Evolutionary conservation across 257 asterid species (phyloP).

Genomic region (Mitragyna speciosa): DNA sequence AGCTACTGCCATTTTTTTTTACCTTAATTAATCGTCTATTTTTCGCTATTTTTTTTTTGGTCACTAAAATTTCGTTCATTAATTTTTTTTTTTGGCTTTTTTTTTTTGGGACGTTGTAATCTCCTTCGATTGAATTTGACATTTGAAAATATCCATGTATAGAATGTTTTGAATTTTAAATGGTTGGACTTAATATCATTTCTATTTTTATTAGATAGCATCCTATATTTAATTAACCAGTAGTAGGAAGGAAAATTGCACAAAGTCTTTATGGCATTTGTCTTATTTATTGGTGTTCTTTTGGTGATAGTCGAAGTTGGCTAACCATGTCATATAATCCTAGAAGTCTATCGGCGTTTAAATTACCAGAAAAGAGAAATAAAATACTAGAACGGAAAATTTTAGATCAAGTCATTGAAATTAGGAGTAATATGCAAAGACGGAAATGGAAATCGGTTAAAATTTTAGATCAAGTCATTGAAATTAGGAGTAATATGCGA

Average conservation of each 20-base stretch:
- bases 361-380: no score
- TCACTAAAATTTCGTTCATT: not conserved
- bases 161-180: not conserved
- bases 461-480: not conserved
- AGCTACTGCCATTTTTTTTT: not conserved
- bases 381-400: no score
- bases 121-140: not conserved
- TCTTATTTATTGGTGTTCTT: not conserved
- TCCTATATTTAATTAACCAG: not conserved
- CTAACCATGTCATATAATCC: no score
- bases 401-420: not conserved
- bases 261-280: not conserved
- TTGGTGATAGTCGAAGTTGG: no score
- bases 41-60: not conserved
- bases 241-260: not conserved
- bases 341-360: no score
- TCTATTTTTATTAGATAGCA: not conserved
- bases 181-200: not conserved
- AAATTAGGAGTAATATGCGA: not conserved
- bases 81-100: not conserved
- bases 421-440: not conserved
- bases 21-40: not conserved
- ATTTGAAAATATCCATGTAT: not conserved
- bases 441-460: no score
- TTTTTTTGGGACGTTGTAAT: not conserved